A percentile compares a stretch with the other conserved stretches of the same genome.
These are phyloP conservation scores for Mycena crocata DNA, from an alignment of 768 basidiomycete genomes.

Conservation along the genomic window DNA sequence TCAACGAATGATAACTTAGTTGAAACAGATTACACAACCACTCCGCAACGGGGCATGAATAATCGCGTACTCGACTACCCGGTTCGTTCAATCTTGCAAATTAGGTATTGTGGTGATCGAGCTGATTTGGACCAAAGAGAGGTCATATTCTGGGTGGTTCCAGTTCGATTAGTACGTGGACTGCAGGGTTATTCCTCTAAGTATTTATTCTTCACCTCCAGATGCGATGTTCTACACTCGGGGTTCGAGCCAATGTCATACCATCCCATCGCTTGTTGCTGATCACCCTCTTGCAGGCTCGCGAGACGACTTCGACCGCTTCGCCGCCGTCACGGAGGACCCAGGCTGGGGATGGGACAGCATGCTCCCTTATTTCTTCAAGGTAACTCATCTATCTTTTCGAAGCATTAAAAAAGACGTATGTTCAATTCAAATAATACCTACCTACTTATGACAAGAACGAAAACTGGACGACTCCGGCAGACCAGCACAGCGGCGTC, in stretches of 20 bases:
- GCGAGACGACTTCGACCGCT: conserved; percentile 54
- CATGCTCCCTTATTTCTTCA: conserved; percentile 47
- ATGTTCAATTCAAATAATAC: no score
- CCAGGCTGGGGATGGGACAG: conserved; percentile 52
- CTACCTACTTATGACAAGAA: no score
- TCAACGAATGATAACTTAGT: neutral
- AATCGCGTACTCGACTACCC: neutral
- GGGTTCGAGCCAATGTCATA: conserved; percentile 43
- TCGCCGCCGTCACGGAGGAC: conserved; percentile 48
- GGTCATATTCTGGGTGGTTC: conserved; percentile 14
- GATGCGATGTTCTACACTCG: conserved; percentile 52
- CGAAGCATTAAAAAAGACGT: neutral
- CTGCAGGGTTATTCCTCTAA: neutral
- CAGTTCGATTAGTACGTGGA: conserved; percentile 15
- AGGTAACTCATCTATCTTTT: conserved; percentile 34
- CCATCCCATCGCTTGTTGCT: no score
- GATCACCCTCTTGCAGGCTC: no score
- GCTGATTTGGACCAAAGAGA: neutral
- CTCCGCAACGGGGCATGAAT: conserved; percentile 10
- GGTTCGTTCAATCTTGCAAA: neutral
- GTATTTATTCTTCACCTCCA: conserved; percentile 5
- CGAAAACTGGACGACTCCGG: conserved; percentile 50
- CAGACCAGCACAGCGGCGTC: conserved; percentile 49
- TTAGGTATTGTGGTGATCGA: neutral
- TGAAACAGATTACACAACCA: conserved; percentile 6